These are phyloP conservation scores for Petrea volubilis DNA, from an alignment of 257 asterid species.

Conservation along the genomic window DNA sequence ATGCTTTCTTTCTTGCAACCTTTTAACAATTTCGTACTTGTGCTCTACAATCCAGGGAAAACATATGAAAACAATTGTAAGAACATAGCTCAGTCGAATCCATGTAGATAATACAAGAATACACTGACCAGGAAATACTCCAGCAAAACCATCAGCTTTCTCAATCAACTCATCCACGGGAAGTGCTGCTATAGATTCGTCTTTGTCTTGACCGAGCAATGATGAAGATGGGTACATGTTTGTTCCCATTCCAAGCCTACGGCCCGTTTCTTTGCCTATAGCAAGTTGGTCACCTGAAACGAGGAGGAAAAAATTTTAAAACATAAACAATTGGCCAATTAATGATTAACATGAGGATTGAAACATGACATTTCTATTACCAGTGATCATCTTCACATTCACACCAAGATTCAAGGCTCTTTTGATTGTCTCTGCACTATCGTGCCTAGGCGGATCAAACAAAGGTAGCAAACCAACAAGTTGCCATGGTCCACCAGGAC, in stretches of 20 bases:
- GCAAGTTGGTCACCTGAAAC: constrained; percentile 72
- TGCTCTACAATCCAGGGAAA: constrained; percentile 52
- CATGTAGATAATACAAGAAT: not conserved
- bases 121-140: constrained; percentile 86
- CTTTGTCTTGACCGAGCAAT: constrained; percentile 61
- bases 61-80: not conserved
- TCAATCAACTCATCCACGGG: constrained; percentile 92
- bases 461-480: constrained; percentile 80
- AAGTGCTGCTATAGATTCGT: constrained; percentile 75
- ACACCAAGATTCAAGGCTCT: constrained; percentile 92
- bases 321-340: not conserved
- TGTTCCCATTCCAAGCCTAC: constrained; percentile 69
- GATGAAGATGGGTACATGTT: constrained; percentile 61
- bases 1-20: constrained; percentile 89
- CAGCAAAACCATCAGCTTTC: constrained; percentile 97
- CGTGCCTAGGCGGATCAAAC: constrained; percentile 98
- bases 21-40: constrained; percentile 93
- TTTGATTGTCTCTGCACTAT: constrained; percentile 92
- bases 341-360: not conserved
- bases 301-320: not conserved
- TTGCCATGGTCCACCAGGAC: constrained; percentile 88
- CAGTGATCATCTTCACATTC: constrained; percentile 97
- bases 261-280: constrained; percentile 61
- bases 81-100: not conserved
- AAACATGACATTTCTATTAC: constrained; percentile 29